Percentiles rank a stretch among this genome's conserved stretches.
phyloP scores from a whole-genome alignment of 129 eudicot genomes.

The Artemisia argyi region DNA sequence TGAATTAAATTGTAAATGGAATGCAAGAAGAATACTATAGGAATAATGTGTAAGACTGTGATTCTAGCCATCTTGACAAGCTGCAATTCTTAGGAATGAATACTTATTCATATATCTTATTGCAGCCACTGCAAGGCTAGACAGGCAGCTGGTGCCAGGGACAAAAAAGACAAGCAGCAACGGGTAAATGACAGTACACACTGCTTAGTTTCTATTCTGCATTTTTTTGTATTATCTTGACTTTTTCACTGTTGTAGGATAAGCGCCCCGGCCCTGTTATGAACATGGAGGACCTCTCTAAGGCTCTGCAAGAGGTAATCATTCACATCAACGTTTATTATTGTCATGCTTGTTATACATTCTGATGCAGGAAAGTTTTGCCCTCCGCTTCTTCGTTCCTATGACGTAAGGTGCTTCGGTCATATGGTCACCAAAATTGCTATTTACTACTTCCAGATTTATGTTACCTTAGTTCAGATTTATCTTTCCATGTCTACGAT shows the following conservation, averaged over 20 bases:
- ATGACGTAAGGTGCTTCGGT: no score
- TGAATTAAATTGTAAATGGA: constrained; percentile 2
- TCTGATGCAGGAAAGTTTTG: no score
- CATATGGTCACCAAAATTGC: no score
- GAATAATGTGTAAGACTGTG: not conserved
- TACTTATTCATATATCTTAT: constrained; percentile 4
- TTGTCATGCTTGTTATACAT: not conserved
- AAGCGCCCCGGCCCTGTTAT: constrained; percentile 73
- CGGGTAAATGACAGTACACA: constrained; percentile 41
- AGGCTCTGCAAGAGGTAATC: constrained; percentile 75
- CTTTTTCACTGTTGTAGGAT: constrained; percentile 45
- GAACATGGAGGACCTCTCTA: constrained; percentile 94
- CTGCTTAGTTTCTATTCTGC: not conserved
- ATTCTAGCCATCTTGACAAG: not conserved
- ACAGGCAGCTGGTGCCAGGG: constrained; percentile 67
- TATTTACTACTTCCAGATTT: no score
- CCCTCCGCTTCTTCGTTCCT: no score
- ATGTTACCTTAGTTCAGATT: no score
- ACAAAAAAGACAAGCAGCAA: constrained; percentile 84
- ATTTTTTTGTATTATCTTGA: constrained; percentile 2
- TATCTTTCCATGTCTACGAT: no score
- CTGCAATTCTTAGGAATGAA: not conserved
- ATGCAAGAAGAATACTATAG: not conserved
- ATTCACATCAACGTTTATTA: not conserved
- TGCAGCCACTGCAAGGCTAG: constrained; percentile 87